Base-by-base conservation (phyloP, 2,329 filamentous ascomycete genomes). In the Botrytis medusae region DNA sequence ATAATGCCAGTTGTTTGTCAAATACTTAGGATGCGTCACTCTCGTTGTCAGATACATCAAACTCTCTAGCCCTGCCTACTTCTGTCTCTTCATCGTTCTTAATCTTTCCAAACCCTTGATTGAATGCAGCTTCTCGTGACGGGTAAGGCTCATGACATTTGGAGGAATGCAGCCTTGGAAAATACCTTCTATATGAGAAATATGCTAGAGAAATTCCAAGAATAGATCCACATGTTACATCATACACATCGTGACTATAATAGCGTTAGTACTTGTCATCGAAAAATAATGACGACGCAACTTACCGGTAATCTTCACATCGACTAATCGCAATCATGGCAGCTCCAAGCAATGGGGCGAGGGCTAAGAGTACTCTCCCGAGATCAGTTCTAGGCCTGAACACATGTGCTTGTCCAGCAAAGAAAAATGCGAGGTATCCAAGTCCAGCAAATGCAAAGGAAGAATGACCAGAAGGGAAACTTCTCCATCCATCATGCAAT, bases 401-500 rank as follows among this genome's bases (percentile, higher is more conserved):
- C 61, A 91, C 84, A 74, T 87, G 86, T 67, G 91, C 83, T 80
- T 92, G 90, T 5, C 91, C 91, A 1, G 90, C 89, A 42, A 93
- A 83, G 80, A 92, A 93, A 40, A 93, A 83, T 34, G 89, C 87
- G 29, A 94, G 83, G 79, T 93, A 96, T 4, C 93, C 93, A 16
- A 97, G 84, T 0, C 93, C 93, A 5, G 90, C 88, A 80, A 96
- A 97, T 1, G 92, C 87, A 80, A 95, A 95, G 74, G 90, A 93
- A 20, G 89, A 91, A 82, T 97, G 93, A 1, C 93, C 93, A 2
- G 90, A 92, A 0, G 93, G 93, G 78, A 96, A 97, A 34, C 90
- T 93, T 60, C 93, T 89, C 91, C 93, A 95, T 25, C 93, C 93
- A 78, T 97, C 93, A 76, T 96, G 91, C 6, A 97, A 86, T 1